Evolutionary conservation across 495 filamentous ascomycete genomes (phyloP).

Genomic region (Neurospora sp.): DNA sequence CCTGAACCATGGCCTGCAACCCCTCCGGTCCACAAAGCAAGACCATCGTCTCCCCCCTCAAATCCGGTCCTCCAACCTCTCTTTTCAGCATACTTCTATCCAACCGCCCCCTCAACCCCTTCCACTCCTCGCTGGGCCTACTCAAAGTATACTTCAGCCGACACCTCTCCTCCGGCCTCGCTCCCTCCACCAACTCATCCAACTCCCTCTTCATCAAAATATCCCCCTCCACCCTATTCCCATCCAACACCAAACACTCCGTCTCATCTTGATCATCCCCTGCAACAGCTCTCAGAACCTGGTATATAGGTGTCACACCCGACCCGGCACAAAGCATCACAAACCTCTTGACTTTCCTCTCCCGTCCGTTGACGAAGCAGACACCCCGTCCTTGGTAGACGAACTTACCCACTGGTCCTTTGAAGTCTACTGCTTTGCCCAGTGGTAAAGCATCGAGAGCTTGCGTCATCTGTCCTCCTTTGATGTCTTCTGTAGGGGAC

Average conservation of each 20-base stretch:
- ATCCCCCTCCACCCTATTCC: constrained; percentile 72
- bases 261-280: constrained; percentile 33
- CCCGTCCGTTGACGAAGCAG: constrained; percentile 50
- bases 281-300: constrained; percentile 69
- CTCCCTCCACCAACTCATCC: constrained; percentile 46
- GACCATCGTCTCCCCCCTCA: constrained; percentile 49
- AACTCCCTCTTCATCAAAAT: constrained; percentile 75
- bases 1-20: constrained; percentile 61
- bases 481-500: constrained; percentile 24
- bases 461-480: constrained; percentile 78
- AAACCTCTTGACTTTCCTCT: constrained; percentile 55
- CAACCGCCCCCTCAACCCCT: constrained; percentile 61
- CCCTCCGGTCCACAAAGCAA: constrained; percentile 76
- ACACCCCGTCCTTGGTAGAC: constrained; percentile 62
- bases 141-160: constrained; percentile 66
- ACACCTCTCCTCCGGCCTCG: constrained; percentile 45
- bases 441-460: constrained; percentile 64
- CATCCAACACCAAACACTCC: constrained; percentile 63
- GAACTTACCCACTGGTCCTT: constrained; percentile 85
- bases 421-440: constrained; percentile 69
- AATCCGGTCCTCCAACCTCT: constrained; percentile 37
- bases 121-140: constrained; percentile 52
- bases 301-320: constrained; percentile 87
- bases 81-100: constrained; percentile 49
- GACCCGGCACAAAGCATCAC: constrained; percentile 86